Base-by-base conservation (phyloP, 306 rosid species). In the Carpinus fangiana region DNA sequence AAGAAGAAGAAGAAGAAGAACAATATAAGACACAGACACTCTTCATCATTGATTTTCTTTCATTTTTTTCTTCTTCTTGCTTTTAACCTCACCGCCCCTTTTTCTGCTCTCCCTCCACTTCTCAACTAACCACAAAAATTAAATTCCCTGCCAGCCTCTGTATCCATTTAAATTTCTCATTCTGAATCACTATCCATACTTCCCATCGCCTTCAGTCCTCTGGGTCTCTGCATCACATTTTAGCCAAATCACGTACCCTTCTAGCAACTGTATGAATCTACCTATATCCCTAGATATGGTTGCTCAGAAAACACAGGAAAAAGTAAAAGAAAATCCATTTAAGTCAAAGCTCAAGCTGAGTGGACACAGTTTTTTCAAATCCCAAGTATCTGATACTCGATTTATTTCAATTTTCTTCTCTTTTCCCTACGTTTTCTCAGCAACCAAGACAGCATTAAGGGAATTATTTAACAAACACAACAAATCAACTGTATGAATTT, bases 191-290 rank as follows among this genome's bases (percentile, higher is more conserved):
- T 86, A 26, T 89, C 90, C 82, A 89, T 75, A 28, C 90, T 76
- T 65, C 87, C 89, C 92, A 89, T 89, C 77, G 90, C 90, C 87
- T 86, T 89, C 73, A 89, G 69, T 72, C 92, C 92, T 79, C 90
- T 80, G 23, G 90, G 90, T 80, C 87, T 89, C 90, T 89, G 88
- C 87, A 79, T 78, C 50, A 75, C 18, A 38, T 21, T 9, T 20
- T 4, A 77, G n/a, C 48, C 61, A 59, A 65, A 23, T 73, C 75
- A 28, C 18, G 45, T 72, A 51, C 38, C 34, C 36, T 14, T 53
- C 45, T 23, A 69, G 50, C 34, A 41, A 38, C 72, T 14, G 48
- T 41, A 41, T 41, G 26, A 67, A 18, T 67, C 6, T 41, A 45
- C 26, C 73, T 9, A 23, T 4, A 16, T 10, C 20, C 20, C 55